Base-by-base conservation (phyloP, 140 eudicot genomes). In the Flaveria floridana region DNA sequence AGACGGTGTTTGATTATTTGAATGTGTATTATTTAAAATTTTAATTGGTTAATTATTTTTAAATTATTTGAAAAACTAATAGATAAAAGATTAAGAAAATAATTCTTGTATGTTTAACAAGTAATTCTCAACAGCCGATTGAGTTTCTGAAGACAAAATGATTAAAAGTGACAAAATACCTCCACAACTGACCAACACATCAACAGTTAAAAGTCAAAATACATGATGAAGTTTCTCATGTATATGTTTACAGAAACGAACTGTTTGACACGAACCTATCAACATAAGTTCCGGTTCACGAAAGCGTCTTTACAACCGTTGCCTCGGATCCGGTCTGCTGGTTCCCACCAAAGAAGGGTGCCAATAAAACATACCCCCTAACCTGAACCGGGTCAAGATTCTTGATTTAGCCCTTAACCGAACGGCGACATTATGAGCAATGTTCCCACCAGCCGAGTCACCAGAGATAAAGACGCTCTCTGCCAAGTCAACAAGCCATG, bases 361-460 rank as follows among this genome's bases (percentile, higher is more conserved):
- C 96, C 91, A 91, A 79, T 0, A 72, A 47, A 65, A 91, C 85
- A 72, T 89, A 91, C 2, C 94, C 97, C 68, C 82, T 89, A 5
- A 89, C 86, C 69, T 70, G 67, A 39, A 91, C 96, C 23, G 89
- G 94, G 1, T 46, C 84, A 80, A 91, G 57, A 78, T 81, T 75
- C 28, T 42, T 8, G 87, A 85, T 48, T 87, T 96, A 15, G 86
- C 86, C 37, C 87, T 73, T 26, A 85, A 76, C 80, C 81, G 71
- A 37, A 88, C 94, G n/a, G 94, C 94, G 71, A 89, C 80, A 75
- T 89, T 72, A 78, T 91, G 96, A 1, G 89, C 95, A 26, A 89
- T 82, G 30, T 91, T 91, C 52, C 97, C 97, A 39, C 97, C 96
- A 15, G 96, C 94, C 20, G 96, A 91, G 82, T 91, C 96, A 65